Evolutionary conservation across 2,329 filamentous ascomycete species (phyloP).

Genomic region (Diaporthe capsici): DNA sequence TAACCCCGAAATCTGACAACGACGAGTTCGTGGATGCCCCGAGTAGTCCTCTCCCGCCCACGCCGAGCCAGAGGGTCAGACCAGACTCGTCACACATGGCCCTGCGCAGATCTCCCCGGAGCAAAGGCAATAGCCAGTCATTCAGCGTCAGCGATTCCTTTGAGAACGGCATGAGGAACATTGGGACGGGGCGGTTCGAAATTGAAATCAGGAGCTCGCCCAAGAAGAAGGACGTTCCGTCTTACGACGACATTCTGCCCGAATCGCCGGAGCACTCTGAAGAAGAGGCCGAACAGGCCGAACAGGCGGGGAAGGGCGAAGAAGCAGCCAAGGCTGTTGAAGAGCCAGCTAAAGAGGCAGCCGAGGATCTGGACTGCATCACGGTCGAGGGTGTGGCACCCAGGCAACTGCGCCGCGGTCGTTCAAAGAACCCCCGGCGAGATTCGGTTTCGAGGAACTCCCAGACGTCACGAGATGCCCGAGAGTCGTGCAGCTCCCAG

Average conservation of each 20-base stretch:
- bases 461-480: neutral
- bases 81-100: slow-evolving; percentile 31
- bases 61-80: slow-evolving; percentile 47
- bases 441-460: slow-evolving; percentile 9
- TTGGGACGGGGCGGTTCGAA: slow-evolving; percentile 36
- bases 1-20: slow-evolving; percentile 59
- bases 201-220: slow-evolving; percentile 39
- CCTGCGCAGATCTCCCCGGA: slow-evolving; percentile 20
- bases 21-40: slow-evolving; percentile 66
- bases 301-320: neutral
- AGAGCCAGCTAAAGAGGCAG: neutral
- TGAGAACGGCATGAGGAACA: slow-evolving; percentile 34
- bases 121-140: slow-evolving; percentile 47
- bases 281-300: neutral
- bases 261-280: slow-evolving; percentile 30
- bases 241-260: slow-evolving; percentile 39
- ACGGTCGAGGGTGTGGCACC: slow-evolving; percentile 28
- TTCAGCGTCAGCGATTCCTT: slow-evolving; percentile 56
- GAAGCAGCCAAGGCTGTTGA: neutral
- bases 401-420: slow-evolving; percentile 30
- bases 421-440: slow-evolving; percentile 25
- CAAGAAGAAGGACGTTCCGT: slow-evolving; percentile 34
- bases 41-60: slow-evolving; percentile 56
- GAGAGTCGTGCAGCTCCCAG: slow-evolving; percentile 7
- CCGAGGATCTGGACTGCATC: slow-evolving; percentile 15